phyloP scores from a whole-genome alignment of 2,329 filamentous ascomycete genomes.

The Hymenoscyphus scutula region DNA sequence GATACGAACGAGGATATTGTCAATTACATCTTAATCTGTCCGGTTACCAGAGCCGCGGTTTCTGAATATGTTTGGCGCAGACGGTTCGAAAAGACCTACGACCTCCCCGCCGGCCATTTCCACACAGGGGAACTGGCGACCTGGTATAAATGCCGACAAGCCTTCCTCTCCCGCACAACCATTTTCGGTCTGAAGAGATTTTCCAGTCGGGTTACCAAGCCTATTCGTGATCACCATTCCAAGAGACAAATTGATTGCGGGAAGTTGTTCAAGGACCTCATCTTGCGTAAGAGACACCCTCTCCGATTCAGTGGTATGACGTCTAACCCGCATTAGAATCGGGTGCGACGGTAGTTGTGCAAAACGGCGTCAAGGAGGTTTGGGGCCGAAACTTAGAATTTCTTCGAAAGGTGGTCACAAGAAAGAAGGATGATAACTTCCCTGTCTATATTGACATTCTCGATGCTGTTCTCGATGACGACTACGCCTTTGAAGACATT shows the following conservation, averaged over 20 bases:
- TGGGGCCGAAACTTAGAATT: slow-evolving; percentile 29
- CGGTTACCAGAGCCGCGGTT: slow-evolving; percentile 39
- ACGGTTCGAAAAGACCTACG: slow-evolving; percentile 44
- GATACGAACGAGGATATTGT: slow-evolving; percentile 41
- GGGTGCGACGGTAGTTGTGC: slow-evolving; percentile 20
- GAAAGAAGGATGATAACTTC: slow-evolving; percentile 6
- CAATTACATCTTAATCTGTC: slow-evolving; percentile 42
- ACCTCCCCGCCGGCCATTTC: slow-evolving; percentile 31
- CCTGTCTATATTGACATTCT: slow-evolving; percentile 27
- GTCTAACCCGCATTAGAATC: slow-evolving; percentile 26
- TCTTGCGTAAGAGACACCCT: slow-evolving; percentile 40
- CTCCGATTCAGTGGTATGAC: not conserved
- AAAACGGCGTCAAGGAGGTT: slow-evolving; percentile 35
- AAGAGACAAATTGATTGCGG: slow-evolving; percentile 38
- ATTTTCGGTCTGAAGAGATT: slow-evolving; percentile 28
- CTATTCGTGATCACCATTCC: slow-evolving; percentile 18
- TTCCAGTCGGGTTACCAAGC: slow-evolving; percentile 18
- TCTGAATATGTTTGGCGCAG: slow-evolving; percentile 46
- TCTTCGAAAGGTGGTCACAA: slow-evolving; percentile 23
- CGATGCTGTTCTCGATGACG: slow-evolving; percentile 28
- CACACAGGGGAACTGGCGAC: slow-evolving; percentile 32
- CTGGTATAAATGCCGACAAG: slow-evolving; percentile 38
- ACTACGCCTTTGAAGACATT: slow-evolving; percentile 15
- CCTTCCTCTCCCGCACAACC: slow-evolving; percentile 32
- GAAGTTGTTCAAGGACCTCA: slow-evolving; percentile 41